Percentiles rank a stretch among this genome's conserved stretches.
Conservation (phyloP, 106 monocot species). For the Acanthochlamys bracteata region DNA sequence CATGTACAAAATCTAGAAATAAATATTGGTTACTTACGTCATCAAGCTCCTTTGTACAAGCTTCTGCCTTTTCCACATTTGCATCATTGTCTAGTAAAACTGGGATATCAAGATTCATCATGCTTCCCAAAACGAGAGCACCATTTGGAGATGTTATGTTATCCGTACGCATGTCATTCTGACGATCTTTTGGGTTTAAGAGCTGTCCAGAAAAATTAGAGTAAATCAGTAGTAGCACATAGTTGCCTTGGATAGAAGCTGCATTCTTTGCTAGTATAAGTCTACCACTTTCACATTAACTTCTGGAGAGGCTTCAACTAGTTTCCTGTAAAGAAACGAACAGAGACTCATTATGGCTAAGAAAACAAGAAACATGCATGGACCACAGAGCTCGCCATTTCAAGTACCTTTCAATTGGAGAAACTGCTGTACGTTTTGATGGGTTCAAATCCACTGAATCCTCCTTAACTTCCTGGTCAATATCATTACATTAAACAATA, state of each 20-base stretch:
- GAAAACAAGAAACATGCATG: too few species aligned
- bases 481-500: too few species aligned
- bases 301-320: slow-evolving; percentile 16
- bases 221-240: too few species aligned
- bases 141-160: slow-evolving; percentile 13
- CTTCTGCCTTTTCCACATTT: slow-evolving; percentile 63
- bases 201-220: slow-evolving; percentile 25
- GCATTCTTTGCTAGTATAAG: too few species aligned
- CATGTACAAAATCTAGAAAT: too few species aligned
- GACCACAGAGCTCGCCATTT: too few species aligned
- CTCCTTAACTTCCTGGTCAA: slow-evolving; percentile 32
- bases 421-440: slow-evolving; percentile 28
- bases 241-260: too few species aligned
- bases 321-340: slow-evolving; percentile 54
- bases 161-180: slow-evolving; percentile 4
- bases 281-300: slow-evolving; percentile 28
- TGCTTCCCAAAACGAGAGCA: slow-evolving; percentile 8
- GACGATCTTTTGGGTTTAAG: slow-evolving; percentile 12
- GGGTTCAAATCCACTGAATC: slow-evolving; percentile 28
- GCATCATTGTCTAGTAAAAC: slow-evolving; percentile 38
- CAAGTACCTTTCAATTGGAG: slow-evolving; percentile 23
- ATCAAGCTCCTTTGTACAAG: slow-evolving; percentile 71
- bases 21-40: slow-evolving; percentile 33
- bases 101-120: slow-evolving; percentile 32
- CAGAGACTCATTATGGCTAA: too few species aligned